These are phyloP conservation scores for Phaffomyces thermotolerans DNA, from an alignment of 805 yeast species.

Conservation along the genomic window DNA sequence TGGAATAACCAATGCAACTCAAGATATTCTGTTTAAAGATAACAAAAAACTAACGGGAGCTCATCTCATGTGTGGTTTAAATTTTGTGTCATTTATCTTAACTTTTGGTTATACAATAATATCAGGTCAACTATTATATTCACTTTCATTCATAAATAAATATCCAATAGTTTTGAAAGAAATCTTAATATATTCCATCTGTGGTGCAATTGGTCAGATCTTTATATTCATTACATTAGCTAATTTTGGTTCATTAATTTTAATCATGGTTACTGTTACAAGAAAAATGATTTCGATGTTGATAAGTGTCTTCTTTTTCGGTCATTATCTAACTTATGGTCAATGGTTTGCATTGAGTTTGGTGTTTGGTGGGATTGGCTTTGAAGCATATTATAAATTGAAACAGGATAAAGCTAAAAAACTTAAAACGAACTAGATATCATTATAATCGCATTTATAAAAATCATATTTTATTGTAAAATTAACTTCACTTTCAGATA, in stretches of 20 bases:
- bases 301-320: conserved; percentile 77
- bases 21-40: conserved; percentile 68
- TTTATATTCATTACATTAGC: conserved; percentile 84
- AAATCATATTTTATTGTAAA: too few relatives aligned
- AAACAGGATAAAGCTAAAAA: conserved; percentile 3
- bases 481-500: too few relatives aligned
- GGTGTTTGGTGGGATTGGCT: conserved; percentile 81
- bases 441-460: not conserved
- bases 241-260: conserved; percentile 72
- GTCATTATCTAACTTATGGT: conserved; percentile 52
- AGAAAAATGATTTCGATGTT: conserved; percentile 95
- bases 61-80: conserved; percentile 74
- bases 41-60: conserved; percentile 63
- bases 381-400: conserved; percentile 57
- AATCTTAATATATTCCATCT: conserved; percentile 56
- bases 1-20: conserved; percentile 90
- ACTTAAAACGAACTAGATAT: not conserved
- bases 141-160: conserved; percentile 38
- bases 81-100: conserved; percentile 36
- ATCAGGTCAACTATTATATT: conserved; percentile 43
- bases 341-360: conserved; percentile 78
- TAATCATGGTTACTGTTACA: conserved; percentile 92
- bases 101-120: conserved; percentile 42
- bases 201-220: conserved; percentile 92
- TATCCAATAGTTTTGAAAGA: conserved; percentile 55